Evolutionary conservation across 2,329 filamentous ascomycete genomes (phyloP), one percentile per base, ranked within the genome.

Genomic region (Talaromyces sp.): DNA sequence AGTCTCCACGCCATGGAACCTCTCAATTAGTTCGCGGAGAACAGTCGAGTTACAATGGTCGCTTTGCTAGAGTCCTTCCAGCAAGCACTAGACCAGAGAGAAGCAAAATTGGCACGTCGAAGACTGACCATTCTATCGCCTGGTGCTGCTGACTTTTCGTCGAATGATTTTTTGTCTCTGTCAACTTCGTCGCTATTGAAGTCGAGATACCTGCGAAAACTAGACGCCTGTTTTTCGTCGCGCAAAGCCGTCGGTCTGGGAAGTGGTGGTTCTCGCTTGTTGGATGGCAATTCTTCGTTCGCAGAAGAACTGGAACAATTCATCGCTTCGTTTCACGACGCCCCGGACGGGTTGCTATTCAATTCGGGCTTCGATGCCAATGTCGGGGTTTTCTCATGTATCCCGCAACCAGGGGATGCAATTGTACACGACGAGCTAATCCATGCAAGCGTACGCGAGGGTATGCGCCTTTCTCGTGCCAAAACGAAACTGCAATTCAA

Each of bases 391-490:
- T 82, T 89, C n/a, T 76, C 81, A 1, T 85, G 82, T 60, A 77
- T 87, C 1, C 85, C 87, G 0, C 86, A 86, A 64, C 77, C 76
- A 0, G 85, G 82, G 0, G 88, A 90, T 70, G 68, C 83, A 1
- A 80, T 95, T 27, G 71, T 95, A 0, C 89, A 90, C 66, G 91
- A 94, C 68, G 89, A 89, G 70, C 79, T 89, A 34, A 86, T 94
- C 14, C 91, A 94, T 67, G 91, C 91, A 0, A 92, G 89, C 66
- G 85, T 88, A 1, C 90, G 92, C 63, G 90, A 93, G 70, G 91
- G 90, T 0, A 91, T 93, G 87, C 81, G 82, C 18, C 68, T 88
- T 23, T 87, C 86, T 6, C 81, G 88, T 1, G 87, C 86, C 0
- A 74, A 68, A 0, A 73, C 68, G 40, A 79, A 67, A 70, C 58